Evolutionary conservation across 1,284 basidiomycete genomes (phyloP), one percentile per base, ranked within the genome.

Genomic region (Mrakiaceae sp.): DNA sequence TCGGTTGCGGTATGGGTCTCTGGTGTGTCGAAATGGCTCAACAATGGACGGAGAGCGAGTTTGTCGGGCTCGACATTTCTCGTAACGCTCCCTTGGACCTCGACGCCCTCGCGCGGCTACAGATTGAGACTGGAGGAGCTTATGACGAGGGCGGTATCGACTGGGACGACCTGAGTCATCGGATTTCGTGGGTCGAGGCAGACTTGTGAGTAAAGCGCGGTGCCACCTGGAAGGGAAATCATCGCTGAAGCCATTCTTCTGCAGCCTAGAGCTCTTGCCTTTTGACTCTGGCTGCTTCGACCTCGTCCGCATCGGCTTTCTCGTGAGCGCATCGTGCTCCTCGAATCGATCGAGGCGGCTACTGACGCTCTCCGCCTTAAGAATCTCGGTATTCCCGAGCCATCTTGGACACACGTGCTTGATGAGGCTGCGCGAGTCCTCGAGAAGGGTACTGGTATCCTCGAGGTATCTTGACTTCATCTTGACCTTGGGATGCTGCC

Each of bases 201-300:
- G 67, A 75, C 64, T 75, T 76, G 76, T 77, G 64, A 70, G 75
- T 70, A 7, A 40, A 3, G 27, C 39, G 8, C 5, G 44, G 3
- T 42, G 58, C n/a, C 43, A 47, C 10, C 44, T 44, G 44, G 9
- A 5, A 12, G 43, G 50, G 16, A 42, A 51, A 4, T 10, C 40
- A 52, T 10, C 43, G 8, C 44, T 39, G n/a, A 42, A 44, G n/a
- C 5, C 11, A 39, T 47, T 47, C 42, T 43, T 44, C 14, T 12
- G 10, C 65, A 76, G 76, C 67, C 69, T 76, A 7, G 62, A 73
- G 8, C 63, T 68, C 1, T 67, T 77, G 7, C 75, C 75, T 0
- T 77, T 74, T 67, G 74, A 75, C 60, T 67, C 72, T 1, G 74
- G 73, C 27, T 69, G 69, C 5, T 77, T 77, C 52, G 76, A 77